Base-by-base conservation (phyloP, 805 yeast species). In the Torulaspora franciscae region DNA sequence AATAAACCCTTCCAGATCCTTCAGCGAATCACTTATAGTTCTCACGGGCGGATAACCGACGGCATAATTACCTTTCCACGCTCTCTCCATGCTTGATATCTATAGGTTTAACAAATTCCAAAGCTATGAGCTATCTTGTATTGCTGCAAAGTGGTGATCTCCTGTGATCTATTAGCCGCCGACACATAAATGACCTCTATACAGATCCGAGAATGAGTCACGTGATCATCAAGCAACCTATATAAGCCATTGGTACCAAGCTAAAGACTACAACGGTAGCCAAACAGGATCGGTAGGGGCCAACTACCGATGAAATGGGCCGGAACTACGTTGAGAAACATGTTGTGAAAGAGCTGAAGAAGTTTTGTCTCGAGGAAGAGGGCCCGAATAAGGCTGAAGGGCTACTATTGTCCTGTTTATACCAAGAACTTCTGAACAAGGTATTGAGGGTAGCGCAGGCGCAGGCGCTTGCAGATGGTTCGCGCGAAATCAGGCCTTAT, bases 401-500 rank as follows among this genome's bases (percentile, higher is more conserved):
- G 13, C 37, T 42, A 38, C 34, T 56, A 10, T 24, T 53, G 17
- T 45, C 54, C 4, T 47, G 52, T 26, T 43, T 48, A 15, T 53
- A 37, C 36, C 52, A 54, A 33, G 52, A 48, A 19, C 23, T 49
- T 14, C 26, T 56, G 36, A 38, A 46, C 8, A 46, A 46, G 24
- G 37, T 77, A 27, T 54, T 74, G 5, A 37, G 48, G 11, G 69
- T 71, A 44, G 76, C 79, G 0, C 62, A 67, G 24, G 57, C 57
- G 26, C 52, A 67, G 5, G 69, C 77, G 4, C 53, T 58, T 17
- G 57, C 59, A 13, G 73, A 71, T 46, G 73, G 76, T 3, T 61
- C 75, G 43, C 56, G 73, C 8, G 72, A 68, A 40, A 64, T 75
- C 1, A 59, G 73, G 37, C 64, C 73, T 4, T 68, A 61, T 14